phyloP scores from a whole-genome alignment of 441 rosid genomes.

The Populus hybrid region DNA sequence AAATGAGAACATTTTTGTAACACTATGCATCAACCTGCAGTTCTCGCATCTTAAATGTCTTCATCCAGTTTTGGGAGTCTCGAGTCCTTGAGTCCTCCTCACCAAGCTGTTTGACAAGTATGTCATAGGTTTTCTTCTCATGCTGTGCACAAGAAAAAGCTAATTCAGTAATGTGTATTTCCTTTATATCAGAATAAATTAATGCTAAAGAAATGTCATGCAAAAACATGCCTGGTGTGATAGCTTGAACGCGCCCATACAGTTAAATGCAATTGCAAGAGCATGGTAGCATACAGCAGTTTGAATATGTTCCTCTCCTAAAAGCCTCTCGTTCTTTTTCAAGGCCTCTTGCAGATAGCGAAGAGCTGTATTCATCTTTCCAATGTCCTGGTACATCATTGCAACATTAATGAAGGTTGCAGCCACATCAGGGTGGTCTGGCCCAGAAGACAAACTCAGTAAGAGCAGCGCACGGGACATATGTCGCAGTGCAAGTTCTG shows the following conservation, averaged over 20 bases:
- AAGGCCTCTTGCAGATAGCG: slow-evolving; percentile 98
- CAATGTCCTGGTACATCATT: slow-evolving; percentile 99
- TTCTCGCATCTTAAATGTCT: slow-evolving; percentile 96
- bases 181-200: background rate
- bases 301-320: slow-evolving; percentile 95
- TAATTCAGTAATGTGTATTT: background rate
- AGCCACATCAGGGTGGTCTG: slow-evolving; percentile 99
- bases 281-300: slow-evolving; percentile 99
- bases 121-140: slow-evolving; percentile 98
- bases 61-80: slow-evolving; percentile 96
- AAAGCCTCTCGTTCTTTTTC: slow-evolving; percentile 93
- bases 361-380: slow-evolving; percentile 96
- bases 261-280: slow-evolving; percentile 96
- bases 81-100: slow-evolving; percentile 96
- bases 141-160: slow-evolving; percentile 49
- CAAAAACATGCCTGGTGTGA: slow-evolving; percentile 81
- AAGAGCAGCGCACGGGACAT: slow-evolving; percentile 96
- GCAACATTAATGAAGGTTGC: slow-evolving; percentile 98
- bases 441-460: slow-evolving; percentile 91
- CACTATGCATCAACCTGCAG: slow-evolving; percentile 54
- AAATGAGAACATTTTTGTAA: background rate
- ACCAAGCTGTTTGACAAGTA: slow-evolving; percentile 96
- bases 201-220: background rate
- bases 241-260: slow-evolving; percentile 97
- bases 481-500: slow-evolving; percentile 92